These are phyloP conservation scores for Alternaria hordeiaustralica DNA, from an alignment of 2,329 filamentous ascomycete species.

Conservation along the genomic window DNA sequence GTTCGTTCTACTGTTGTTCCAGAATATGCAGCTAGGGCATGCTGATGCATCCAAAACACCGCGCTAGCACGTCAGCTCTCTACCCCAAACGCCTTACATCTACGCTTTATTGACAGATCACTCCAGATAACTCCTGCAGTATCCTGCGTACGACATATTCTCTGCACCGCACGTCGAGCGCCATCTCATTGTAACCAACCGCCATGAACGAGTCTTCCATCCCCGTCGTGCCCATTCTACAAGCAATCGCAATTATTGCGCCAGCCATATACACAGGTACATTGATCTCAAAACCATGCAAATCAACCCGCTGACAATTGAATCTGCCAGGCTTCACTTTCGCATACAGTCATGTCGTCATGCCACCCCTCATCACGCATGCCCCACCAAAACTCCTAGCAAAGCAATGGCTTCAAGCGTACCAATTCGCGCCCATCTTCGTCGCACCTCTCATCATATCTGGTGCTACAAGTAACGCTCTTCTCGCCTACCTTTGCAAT, in stretches of 20 bases:
- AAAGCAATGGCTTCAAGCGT: conserved; percentile 50
- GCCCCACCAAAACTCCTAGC: conserved; percentile 44
- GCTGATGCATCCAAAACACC: not conserved
- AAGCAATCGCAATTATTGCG: conserved; percentile 29
- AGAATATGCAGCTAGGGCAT: not conserved
- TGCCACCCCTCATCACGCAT: conserved; percentile 44
- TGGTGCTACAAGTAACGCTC: conserved; percentile 40
- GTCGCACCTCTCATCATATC: conserved; percentile 47
- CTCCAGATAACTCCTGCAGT: not conserved
- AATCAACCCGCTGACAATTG: not conserved
- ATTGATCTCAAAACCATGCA: not conserved
- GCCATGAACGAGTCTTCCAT: not conserved
- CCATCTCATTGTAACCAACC: not conserved
- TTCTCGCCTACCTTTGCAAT: conserved; percentile 29
- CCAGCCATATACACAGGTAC: conserved; percentile 36
- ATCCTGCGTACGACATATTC: not conserved
- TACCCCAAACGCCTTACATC: not conserved
- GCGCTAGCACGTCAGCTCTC: not conserved
- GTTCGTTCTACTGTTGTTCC: not conserved
- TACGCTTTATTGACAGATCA: not conserved
- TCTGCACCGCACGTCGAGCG: not conserved
- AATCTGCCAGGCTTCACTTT: conserved; percentile 31
- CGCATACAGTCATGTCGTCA: conserved; percentile 46
- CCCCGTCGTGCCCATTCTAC: conserved; percentile 10
- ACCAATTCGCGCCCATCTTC: conserved; percentile 46